phyloP scores from a whole-genome alignment of 257 asterid genomes.

The Solanum medicagineum region DNA sequence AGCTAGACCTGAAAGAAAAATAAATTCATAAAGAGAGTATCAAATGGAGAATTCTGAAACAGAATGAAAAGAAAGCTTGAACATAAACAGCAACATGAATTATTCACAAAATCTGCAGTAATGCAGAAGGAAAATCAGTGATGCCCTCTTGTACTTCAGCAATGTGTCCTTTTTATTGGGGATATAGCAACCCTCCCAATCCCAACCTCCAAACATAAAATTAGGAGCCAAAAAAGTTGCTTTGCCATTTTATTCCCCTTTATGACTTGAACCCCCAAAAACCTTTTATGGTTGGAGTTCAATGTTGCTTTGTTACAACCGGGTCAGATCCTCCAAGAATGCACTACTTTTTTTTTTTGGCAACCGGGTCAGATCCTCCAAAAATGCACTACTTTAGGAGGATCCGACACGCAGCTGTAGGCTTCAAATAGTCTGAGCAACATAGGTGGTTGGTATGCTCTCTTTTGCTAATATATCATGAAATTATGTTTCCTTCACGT shows the following conservation, averaged over 20 bases:
- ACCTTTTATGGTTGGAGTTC: neutral
- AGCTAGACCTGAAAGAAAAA: constrained; percentile 63
- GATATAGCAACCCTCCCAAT: neutral
- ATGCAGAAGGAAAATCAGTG: neutral
- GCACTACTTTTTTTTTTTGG: neutral
- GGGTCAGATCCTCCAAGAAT: neutral
- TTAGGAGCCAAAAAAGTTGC: neutral
- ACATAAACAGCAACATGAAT: neutral
- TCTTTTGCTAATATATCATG: neutral
- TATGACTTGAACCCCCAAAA: neutral
- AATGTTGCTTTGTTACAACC: neutral
- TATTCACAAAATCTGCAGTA: neutral
- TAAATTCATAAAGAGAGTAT: neutral
- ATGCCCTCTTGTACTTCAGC: neutral
- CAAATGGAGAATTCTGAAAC: neutral
- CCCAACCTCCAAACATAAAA: neutral
- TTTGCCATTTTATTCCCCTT: neutral
- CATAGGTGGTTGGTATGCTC: neutral
- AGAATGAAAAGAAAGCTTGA: neutral
- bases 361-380: neutral
- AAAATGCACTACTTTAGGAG: neutral
- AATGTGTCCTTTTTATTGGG: neutral
- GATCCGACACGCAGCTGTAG: neutral
- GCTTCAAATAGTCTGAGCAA: neutral
- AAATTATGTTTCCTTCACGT: neutral